Conservation (phyloP, 306 rosid species). For the Phaseolus lunatus region DNA sequence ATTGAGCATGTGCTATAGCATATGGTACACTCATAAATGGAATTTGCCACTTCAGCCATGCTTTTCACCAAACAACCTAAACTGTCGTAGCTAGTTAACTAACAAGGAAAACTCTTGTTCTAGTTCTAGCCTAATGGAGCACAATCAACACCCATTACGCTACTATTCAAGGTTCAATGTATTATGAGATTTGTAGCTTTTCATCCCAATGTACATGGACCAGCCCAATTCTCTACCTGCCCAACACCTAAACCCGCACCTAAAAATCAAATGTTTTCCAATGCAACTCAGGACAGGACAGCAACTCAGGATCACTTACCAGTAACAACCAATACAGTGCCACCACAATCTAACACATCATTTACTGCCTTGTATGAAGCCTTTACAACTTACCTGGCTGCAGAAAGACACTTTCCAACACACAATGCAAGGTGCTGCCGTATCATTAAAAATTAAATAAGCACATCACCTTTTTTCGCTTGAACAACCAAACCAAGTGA, state of each 20-base stretch:
- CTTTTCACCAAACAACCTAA: slow-evolving; percentile 29
- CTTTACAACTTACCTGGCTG: background rate
- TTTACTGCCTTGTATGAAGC: slow-evolving; percentile 1
- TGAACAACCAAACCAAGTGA: slow-evolving; percentile 29
- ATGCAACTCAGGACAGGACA: background rate
- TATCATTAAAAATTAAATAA: background rate
- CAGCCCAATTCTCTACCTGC: slow-evolving; percentile 32
- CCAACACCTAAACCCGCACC: background rate
- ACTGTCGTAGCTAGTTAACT: slow-evolving; percentile 9
- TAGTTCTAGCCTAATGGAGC: slow-evolving; percentile 15
- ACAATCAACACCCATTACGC: slow-evolving; percentile 28
- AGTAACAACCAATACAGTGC: background rate
- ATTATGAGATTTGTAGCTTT: slow-evolving; percentile 29
- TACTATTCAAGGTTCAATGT: slow-evolving; percentile 44
- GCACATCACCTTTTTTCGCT: background rate
- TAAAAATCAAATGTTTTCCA: background rate
- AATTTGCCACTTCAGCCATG: slow-evolving; percentile 21
- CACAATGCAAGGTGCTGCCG: slow-evolving; percentile 22
- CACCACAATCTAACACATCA: slow-evolving; percentile 17
- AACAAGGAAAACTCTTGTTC: slow-evolving; percentile 17
- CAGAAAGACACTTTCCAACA: slow-evolving; percentile 9
- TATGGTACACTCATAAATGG: slow-evolving; percentile 20
- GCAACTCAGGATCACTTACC: too few species aligned
- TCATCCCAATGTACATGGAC: slow-evolving; percentile 39
- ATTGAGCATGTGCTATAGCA: slow-evolving; percentile 24